Percentiles rank a stretch among this genome's conserved stretches.
Evolutionary conservation across 257 asterid species (phyloP).

Genomic region (Solanum etuberosum): DNA sequence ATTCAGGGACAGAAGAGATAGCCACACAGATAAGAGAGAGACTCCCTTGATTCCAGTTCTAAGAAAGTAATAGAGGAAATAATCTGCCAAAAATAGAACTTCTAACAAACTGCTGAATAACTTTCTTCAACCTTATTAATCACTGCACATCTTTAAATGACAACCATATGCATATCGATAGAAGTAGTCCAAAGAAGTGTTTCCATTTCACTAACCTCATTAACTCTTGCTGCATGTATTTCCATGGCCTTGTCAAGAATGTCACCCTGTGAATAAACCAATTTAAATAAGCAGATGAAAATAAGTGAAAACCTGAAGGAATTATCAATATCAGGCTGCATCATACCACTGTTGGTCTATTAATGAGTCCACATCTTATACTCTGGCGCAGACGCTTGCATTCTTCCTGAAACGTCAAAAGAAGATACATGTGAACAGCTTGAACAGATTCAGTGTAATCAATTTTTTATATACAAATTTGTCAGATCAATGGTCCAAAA

Average conservation of each 20-base stretch:
- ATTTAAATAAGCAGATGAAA: not conserved
- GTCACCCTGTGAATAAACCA: constrained; percentile 61
- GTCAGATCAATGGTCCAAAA: not conserved
- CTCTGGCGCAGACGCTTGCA: constrained; percentile 99
- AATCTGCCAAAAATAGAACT: not conserved
- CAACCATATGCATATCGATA: not conserved
- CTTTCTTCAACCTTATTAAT: not conserved
- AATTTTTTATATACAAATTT: not conserved
- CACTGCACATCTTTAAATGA: not conserved
- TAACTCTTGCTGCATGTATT: constrained; percentile 76
- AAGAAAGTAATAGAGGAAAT: not conserved
- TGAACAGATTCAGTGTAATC: not conserved
- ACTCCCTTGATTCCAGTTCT: not conserved
- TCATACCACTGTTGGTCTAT: constrained; percentile 83
- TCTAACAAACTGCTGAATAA: not conserved
- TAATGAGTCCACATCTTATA: constrained; percentile 87
- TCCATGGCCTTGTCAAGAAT: constrained; percentile 97
- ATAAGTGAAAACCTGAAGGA: not conserved
- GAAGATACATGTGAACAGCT: not conserved
- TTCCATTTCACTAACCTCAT: constrained; percentile 55
- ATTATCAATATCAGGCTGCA: not conserved
- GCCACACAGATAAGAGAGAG: not conserved
- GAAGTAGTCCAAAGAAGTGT: not conserved
- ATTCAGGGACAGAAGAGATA: not conserved
- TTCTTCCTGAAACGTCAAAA: constrained; percentile 61